These are phyloP conservation scores for Sherardia arvensis DNA, from an alignment of 257 asterid species.

Conservation along the genomic window DNA sequence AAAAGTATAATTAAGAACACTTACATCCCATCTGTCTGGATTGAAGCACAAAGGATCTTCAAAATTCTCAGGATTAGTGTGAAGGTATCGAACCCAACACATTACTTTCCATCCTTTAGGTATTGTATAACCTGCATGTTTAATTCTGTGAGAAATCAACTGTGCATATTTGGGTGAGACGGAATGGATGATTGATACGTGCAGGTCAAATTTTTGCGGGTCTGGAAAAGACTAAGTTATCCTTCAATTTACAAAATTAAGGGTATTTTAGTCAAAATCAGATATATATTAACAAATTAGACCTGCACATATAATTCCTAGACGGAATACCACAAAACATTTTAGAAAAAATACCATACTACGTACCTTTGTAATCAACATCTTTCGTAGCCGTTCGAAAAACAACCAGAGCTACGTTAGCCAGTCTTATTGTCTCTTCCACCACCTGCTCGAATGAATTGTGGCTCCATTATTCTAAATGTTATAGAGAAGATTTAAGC, in stretches of 20 bases:
- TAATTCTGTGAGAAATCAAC: no score
- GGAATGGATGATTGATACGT: no score
- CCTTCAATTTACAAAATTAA: no score
- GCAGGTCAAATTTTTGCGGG: no score
- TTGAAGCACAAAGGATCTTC: constrained; percentile 46
- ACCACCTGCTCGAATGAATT: constrained; percentile 28
- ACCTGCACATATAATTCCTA: no score
- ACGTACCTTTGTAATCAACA: constrained; percentile 38
- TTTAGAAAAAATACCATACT: no score
- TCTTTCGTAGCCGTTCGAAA: constrained; percentile 40
- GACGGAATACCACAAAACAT: no score
- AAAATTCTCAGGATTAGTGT: constrained; percentile 37
- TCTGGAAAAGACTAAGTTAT: no score
- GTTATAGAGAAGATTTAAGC: not conserved
- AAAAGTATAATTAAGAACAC: not conserved
- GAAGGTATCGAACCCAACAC: constrained; percentile 48
- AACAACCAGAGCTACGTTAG: constrained; percentile 27
- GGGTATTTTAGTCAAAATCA: no score
- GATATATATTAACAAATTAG: no score
- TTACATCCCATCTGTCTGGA: constrained; percentile 43
- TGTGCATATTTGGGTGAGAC: no score
- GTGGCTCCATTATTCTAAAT: not conserved
- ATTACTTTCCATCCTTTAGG: constrained; percentile 56
- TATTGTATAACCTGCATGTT: constrained; percentile 32
- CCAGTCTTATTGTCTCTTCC: constrained; percentile 51